Conservation (phyloP, 2,329 filamentous ascomycete species). For the Chaetomiaceae sp. region DNA sequence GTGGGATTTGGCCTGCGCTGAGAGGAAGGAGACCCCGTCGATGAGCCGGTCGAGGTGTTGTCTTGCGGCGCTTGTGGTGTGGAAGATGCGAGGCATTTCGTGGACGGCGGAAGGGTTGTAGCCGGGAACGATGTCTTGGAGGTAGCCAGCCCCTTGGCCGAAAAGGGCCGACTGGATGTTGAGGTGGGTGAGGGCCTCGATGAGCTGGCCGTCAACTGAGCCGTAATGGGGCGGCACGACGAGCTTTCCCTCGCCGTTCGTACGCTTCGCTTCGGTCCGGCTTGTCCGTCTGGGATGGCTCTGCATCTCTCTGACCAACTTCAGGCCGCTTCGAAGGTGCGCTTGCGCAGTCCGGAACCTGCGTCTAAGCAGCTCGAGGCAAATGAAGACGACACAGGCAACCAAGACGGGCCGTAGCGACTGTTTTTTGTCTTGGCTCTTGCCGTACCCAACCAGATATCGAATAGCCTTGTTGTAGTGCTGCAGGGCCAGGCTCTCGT, state of each 20-base stretch:
- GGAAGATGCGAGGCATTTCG: neutral
- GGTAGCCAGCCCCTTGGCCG: neutral
- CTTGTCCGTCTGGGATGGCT: neutral
- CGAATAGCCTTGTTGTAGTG: constrained; percentile 35
- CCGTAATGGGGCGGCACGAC: neutral
- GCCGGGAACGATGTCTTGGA: neutral
- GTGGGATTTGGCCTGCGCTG: neutral
- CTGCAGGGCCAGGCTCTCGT: constrained; percentile 24
- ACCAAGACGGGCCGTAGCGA: constrained; percentile 35
- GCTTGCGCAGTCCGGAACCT: neutral
- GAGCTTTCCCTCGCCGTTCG: neutral
- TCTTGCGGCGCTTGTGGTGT: neutral
- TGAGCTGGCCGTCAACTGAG: neutral
- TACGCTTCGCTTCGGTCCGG: neutral
- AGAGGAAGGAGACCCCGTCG: neutral
- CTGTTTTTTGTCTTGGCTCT: constrained; percentile 11
- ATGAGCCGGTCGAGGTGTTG: neutral
- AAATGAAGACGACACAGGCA: constrained; percentile 33
- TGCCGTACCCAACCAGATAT: constrained; percentile 23
- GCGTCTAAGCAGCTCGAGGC: constrained; percentile 25
- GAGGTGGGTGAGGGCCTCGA: neutral
- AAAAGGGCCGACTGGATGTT: neutral
- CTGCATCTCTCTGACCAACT: neutral
- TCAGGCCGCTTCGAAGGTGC: neutral
- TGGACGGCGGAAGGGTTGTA: neutral